A percentile compares a stretch with the other conserved stretches of the same genome.
Evolutionary conservation across 352 stramenopile species (phyloP).

Genomic region (Globisporangium mamillatum): DNA sequence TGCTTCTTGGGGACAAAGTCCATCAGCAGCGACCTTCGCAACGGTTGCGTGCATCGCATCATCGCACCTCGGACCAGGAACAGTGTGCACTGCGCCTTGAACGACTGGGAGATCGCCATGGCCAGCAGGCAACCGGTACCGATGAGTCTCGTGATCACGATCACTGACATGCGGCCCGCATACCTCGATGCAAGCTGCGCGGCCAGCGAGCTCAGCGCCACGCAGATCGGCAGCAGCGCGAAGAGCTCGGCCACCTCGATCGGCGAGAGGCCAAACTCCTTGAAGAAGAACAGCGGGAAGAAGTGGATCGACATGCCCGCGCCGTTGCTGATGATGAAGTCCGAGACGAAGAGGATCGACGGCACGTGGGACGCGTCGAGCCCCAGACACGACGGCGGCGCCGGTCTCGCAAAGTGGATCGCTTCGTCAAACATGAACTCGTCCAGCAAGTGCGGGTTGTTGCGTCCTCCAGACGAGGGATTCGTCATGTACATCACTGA

Average conservation of each 20-base stretch:
- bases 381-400: conserved; percentile 24
- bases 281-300: conserved; percentile 65
- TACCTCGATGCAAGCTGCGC: conserved; percentile 38
- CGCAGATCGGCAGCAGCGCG: conserved; percentile 44
- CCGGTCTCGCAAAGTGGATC: conserved; percentile 1
- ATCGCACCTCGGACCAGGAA: conserved; percentile 54
- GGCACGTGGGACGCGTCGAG: conserved; percentile 48
- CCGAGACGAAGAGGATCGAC: conserved; percentile 55
- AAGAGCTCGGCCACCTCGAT: conserved; percentile 59
- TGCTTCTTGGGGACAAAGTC: conserved; percentile 63
- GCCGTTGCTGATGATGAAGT: conserved; percentile 71
- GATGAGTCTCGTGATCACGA: conserved; percentile 41
- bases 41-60: conserved; percentile 59
- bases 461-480: not conserved
- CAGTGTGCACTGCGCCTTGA: conserved; percentile 36
- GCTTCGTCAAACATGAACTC: conserved; percentile 20
- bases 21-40: conserved; percentile 72
- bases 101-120: conserved; percentile 37
- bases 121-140: conserved; percentile 40
- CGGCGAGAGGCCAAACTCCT: conserved; percentile 51
- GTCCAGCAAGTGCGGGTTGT: conserved; percentile 1
- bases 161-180: conserved; percentile 50
- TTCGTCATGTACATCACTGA: conserved; percentile 22
- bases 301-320: conserved; percentile 55
- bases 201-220: conserved; percentile 40